Base-by-base conservation (phyloP, 2,329 filamentous ascomycete species). In the Lasiodiplodia citricola region DNA sequence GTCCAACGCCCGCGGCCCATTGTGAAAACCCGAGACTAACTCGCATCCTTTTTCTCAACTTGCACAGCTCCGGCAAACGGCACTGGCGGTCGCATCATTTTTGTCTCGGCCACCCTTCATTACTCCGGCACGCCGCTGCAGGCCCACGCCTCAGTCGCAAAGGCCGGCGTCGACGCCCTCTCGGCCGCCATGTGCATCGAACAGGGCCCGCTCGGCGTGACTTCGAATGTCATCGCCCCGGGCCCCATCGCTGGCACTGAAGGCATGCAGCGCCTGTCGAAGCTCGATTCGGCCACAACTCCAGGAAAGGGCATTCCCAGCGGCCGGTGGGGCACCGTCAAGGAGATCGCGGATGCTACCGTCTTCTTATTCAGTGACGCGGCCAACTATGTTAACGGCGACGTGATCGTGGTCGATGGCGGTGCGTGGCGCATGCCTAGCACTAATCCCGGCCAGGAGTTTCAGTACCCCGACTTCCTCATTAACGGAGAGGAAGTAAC, bases 321-420 rank as follows among this genome's bases (percentile, higher is more conserved):
- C 2, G 93, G 93, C 1, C 86, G 94, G 68, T 89, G 89, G 79
- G 96, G 95, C 7, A 87, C 87, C 0, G 88, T 97, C 31, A 91
- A 91, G 72, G 95, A 99, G 76, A 94, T 99, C 75, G 92, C 94
- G 0, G 95, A 99, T 80, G 92, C 95, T 1, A 97, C 95, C 0
- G 88, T 98, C 0, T 99, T 90, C 75, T 79, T 98, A 67, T 96
- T 97, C 77, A 92, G 91, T 56, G 92, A 97, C 56, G 89, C 93
- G 0, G 95, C 91, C 0, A 93, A 91, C 77, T 97, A 92, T 78
- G 89, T 98, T 57, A 97, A 92, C 73, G 96, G 94, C 0, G 90
- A 93, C 72, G 87, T 89, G 3, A 81, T 97, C 44, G 92, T 97
- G 38, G 86, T 87, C 5, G 85, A 87, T 73, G 85, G 86, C 31